Evolutionary conservation across 225 moss, liverwort and hornwort genomes (phyloP).

Genomic region (Takakia lepidozioides): DNA sequence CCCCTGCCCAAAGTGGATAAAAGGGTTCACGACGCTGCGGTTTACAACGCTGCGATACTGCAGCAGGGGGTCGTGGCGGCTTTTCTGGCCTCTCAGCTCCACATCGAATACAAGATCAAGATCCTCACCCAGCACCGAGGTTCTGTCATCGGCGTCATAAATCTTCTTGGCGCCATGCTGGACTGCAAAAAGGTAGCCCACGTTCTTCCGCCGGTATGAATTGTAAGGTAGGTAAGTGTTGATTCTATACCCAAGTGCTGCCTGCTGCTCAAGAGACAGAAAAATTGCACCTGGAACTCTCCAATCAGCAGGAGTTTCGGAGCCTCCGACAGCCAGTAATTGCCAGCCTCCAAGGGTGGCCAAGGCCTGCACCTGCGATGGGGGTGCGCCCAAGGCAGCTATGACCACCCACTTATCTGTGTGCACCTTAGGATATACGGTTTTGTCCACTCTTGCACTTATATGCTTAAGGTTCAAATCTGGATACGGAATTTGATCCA

Average conservation of each 20-base stretch:
- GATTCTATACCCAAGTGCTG: slow-evolving; percentile 64
- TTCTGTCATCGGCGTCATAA: slow-evolving; percentile 78
- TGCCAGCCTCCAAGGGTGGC: slow-evolving; percentile 72
- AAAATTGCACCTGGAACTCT: slow-evolving; percentile 62
- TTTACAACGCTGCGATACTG: slow-evolving; percentile 63
- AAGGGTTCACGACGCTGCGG: slow-evolving; percentile 75
- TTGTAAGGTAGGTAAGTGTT: slow-evolving; percentile 38
- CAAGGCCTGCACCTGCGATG: slow-evolving; percentile 56
- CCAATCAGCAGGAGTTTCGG: slow-evolving; percentile 64
- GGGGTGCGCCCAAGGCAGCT: slow-evolving; percentile 53
- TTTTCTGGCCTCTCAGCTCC: slow-evolving; percentile 46
- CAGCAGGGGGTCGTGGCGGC: slow-evolving; percentile 48
- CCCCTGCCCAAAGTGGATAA: slow-evolving; percentile 86
- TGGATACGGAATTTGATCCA: slow-evolving; percentile 60
- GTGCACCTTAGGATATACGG: slow-evolving; percentile 39
- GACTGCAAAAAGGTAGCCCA: slow-evolving; percentile 89
- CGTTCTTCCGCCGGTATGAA: slow-evolving; percentile 72
- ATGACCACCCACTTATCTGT: slow-evolving; percentile 80
- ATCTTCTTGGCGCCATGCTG: slow-evolving; percentile 85
- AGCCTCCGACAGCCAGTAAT: slow-evolving; percentile 62
- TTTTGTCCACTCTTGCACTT: slow-evolving; percentile 39
- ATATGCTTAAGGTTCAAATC: slow-evolving; percentile 56
- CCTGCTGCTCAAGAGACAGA: slow-evolving; percentile 62
- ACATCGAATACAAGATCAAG: slow-evolving; percentile 65
- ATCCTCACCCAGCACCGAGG: slow-evolving; percentile 51